Conservation (phyloP, 2,329 filamentous ascomycete genomes). For the Epichloe baconii region DNA sequence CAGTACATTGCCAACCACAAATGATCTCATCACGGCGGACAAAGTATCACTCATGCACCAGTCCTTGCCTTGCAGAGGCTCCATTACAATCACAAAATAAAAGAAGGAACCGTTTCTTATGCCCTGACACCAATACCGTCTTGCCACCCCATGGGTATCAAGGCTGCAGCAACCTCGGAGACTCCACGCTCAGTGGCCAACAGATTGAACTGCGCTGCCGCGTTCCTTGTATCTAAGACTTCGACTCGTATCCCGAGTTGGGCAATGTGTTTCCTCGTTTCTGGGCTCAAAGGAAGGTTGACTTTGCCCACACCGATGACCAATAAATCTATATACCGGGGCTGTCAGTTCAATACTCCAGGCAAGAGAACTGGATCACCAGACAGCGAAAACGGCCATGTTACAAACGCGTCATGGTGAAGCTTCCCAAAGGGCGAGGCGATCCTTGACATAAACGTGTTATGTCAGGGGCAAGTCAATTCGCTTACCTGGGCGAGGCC, state of each 20-base stretch:
- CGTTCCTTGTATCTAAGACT: constrained; percentile 83
- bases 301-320: constrained; percentile 74
- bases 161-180: constrained; percentile 68
- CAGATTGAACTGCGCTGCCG: constrained; percentile 87
- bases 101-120: not conserved
- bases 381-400: not conserved
- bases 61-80: not conserved
- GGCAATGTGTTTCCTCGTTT: constrained; percentile 59
- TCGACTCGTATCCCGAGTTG: constrained; percentile 75
- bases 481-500: constrained; percentile 73
- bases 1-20: too few species aligned
- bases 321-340: constrained; percentile 51
- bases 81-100: not conserved
- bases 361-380: not conserved
- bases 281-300: constrained; percentile 63
- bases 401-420: not conserved
- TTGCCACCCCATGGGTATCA: constrained; percentile 77
- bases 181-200: constrained; percentile 88
- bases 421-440: not conserved
- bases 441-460: not conserved
- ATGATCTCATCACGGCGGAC: not conserved
- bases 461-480: not conserved
- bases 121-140: constrained; percentile 37
- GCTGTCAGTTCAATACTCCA: not conserved
- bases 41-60: not conserved